These are phyloP conservation scores for Euphorbia pulcherrima DNA, from an alignment of 345 rosid species.

Conservation along the genomic window DNA sequence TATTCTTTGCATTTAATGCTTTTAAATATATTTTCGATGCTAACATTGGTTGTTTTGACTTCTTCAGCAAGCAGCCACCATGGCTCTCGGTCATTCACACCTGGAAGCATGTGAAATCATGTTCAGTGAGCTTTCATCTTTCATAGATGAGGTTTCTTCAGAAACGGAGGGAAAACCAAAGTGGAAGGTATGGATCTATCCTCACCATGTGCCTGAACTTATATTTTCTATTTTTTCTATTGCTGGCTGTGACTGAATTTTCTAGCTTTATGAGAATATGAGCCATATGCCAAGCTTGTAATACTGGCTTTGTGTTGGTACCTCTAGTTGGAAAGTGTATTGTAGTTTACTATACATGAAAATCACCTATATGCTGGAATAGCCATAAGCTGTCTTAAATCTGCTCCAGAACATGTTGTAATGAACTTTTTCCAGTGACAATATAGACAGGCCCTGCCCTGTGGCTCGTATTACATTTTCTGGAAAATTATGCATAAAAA, in stretches of 20 bases:
- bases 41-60: constrained; percentile 13
- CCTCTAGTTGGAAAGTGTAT: constrained; percentile 5
- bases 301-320: background rate
- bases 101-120: constrained; percentile 94
- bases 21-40: background rate
- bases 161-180: constrained; percentile 92
- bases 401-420: background rate
- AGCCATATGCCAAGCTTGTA: background rate
- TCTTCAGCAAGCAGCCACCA: constrained; percentile 82
- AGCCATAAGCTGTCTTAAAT: constrained; percentile 3
- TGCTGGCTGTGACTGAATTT: background rate
- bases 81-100: constrained; percentile 98
- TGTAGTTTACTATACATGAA: background rate
- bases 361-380: background rate
- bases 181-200: constrained; percentile 69
- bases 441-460: background rate
- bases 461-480: constrained; percentile 4
- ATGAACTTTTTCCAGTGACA: background rate
- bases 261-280: background rate
- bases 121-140: constrained; percentile 83
- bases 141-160: constrained; percentile 84
- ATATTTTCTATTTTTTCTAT: background rate
- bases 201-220: background rate
- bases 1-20: background rate
- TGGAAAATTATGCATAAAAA: background rate